Base-by-base conservation (phyloP, 2,329 filamentous ascomycete species). In the Ophiosphaerella korrae region DNA sequence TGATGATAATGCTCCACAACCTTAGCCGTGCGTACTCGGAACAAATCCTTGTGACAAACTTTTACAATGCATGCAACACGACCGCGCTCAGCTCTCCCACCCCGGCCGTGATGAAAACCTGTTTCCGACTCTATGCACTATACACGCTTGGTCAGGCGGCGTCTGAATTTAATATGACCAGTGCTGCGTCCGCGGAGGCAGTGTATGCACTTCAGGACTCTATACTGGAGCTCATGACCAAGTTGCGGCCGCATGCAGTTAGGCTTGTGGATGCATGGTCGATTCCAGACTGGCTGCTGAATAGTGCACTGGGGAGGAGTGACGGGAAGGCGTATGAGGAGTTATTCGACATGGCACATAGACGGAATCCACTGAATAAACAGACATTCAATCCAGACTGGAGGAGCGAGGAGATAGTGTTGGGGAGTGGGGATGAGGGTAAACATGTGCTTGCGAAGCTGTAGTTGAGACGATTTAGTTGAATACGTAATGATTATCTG, bases 281-380 rank as follows among this genome's bases (percentile, higher is more conserved):
- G 44, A 75, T 82, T 32, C 80, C 80, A 1, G 80, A 82, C 60
- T 83, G 76, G 54, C 55, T 82, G 43, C 71, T 82, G 0, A 76
- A 82, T 43, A 81, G 78, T 62, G 78, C 80, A 5, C 62, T 83
- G 34, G 80, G 80, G 0, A 67, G 79, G 37, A 78, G 74, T 48
- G 80, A 83, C 61, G 80, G 81, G 2, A 77, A 74, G 43, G 80
- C 82, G 6, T 83, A 83, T 55, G 81, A 83, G 58, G 78, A 82
- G 48, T 60, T 82, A 36, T 83, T 76, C 52, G 73, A 82, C 48
- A 71, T 77, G 45, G 80, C 80, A 3, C 80, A 82, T 70, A 67
- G 76, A 39, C 62, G 77, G 56, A 82, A 82, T 63, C 80, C 80
- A 8, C 53, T 83, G 57, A 82, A 83, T 50, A 65, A 66, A 45